These are phyloP conservation scores for Leccinum insolens DNA, from an alignment of 1,284 basidiomycete genomes.

Conservation along the genomic window DNA sequence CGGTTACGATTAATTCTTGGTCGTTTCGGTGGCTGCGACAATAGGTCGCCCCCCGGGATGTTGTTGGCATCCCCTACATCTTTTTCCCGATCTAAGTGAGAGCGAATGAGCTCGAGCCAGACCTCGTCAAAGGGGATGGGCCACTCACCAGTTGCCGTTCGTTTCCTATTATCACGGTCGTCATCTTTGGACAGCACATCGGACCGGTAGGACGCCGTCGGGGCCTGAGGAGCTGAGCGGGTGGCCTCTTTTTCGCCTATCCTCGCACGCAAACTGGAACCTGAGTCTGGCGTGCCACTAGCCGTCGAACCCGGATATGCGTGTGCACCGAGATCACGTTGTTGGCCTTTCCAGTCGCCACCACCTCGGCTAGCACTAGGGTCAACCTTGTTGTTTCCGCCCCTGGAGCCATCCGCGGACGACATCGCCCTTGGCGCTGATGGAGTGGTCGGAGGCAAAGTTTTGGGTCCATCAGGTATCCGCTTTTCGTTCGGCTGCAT, in stretches of 20 bases:
- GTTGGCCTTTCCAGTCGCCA: slow-evolving; percentile 35
- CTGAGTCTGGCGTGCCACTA: slow-evolving; percentile 23
- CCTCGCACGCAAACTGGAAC: slow-evolving; percentile 61
- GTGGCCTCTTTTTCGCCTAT: slow-evolving; percentile 62
- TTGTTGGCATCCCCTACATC: slow-evolving; percentile 32
- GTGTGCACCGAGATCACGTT: slow-evolving; percentile 35
- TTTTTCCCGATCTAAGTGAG: slow-evolving; percentile 38
- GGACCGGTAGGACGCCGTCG: slow-evolving; percentile 42
- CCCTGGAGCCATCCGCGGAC: slow-evolving; percentile 40
- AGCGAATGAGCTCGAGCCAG: slow-evolving; percentile 1
- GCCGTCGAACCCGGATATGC: slow-evolving; percentile 25
- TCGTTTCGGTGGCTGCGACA: slow-evolving; percentile 43
- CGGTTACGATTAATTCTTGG: slow-evolving; percentile 50
- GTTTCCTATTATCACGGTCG: slow-evolving; percentile 68
- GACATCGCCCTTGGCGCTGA: slow-evolving; percentile 76
- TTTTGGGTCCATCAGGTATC: slow-evolving; percentile 57
- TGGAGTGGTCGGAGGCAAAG: slow-evolving; percentile 59
- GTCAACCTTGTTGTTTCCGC: slow-evolving; percentile 39
- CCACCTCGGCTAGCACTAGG: slow-evolving; percentile 38
- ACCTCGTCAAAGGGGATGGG: neutral
- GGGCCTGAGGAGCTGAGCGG: slow-evolving; percentile 41
- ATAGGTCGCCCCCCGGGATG: slow-evolving; percentile 23
- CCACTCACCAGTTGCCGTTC: slow-evolving; percentile 63
- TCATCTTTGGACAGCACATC: slow-evolving; percentile 52
- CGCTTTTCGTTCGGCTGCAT: slow-evolving; percentile 57